Evolutionary conservation across 345 rosid species (phyloP).

Genomic region (Populus simonii): DNA sequence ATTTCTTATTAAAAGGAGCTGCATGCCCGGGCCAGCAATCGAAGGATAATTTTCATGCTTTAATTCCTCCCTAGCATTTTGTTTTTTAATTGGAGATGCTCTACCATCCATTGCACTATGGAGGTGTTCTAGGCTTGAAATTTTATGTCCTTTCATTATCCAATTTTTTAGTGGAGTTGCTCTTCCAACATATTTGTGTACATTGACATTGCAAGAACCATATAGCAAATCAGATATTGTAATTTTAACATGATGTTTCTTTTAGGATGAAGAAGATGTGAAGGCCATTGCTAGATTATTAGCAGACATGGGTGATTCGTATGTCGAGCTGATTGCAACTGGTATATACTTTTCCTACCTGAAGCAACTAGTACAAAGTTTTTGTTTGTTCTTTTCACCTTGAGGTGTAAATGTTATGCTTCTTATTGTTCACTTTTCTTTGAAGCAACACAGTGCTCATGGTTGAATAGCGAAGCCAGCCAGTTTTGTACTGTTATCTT

Average conservation of each 20-base stretch:
- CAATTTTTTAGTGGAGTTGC: neutral
- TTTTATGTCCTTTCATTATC: neutral
- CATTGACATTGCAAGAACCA: neutral
- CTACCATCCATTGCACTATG: neutral
- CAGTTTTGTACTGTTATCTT: constrained; percentile 5
- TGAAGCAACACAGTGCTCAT: neutral
- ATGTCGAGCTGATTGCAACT: constrained; percentile 89
- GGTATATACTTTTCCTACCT: constrained; percentile 41
- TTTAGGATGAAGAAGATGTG: constrained; percentile 97
- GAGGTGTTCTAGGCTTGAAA: neutral
- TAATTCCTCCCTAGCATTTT: neutral
- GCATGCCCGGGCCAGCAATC: neutral
- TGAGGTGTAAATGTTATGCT: neutral
- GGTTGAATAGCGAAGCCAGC: constrained; percentile 14
- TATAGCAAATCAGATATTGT: neutral
- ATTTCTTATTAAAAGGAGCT: neutral
- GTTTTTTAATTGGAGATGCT: neutral
- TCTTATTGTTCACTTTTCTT: constrained; percentile 15
- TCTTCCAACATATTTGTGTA: neutral
- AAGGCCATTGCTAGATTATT: constrained; percentile 96
- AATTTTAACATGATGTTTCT: constrained; percentile 15
- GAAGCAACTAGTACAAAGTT: neutral
- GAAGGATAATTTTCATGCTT: neutral
- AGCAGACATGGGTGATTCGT: constrained; percentile 97
- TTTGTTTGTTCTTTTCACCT: neutral